These are phyloP conservation scores for Sporothrix pallida DNA, from an alignment of 2,329 filamentous ascomycete genomes.

Conservation along the genomic window DNA sequence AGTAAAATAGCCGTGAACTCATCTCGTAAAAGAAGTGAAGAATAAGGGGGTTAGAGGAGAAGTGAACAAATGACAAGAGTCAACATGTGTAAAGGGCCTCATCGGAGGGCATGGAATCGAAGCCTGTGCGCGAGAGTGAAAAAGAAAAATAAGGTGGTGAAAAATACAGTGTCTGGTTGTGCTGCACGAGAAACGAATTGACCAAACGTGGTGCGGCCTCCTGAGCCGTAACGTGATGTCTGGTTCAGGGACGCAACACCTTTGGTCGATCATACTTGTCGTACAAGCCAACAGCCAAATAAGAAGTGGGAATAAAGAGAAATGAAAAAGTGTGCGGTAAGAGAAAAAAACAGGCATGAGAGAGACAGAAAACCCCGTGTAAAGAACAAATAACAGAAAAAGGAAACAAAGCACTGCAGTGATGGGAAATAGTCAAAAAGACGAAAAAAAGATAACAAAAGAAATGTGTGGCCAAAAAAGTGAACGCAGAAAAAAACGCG, in stretches of 20 bases:
- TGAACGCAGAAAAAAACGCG: conserved; percentile 35
- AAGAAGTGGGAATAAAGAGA: conserved; percentile 2
- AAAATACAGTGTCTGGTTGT: conserved; percentile 39
- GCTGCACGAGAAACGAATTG: no score
- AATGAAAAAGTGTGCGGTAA: conserved; percentile 35
- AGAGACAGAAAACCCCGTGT: conserved; percentile 31
- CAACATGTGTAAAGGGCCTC: conserved; percentile 22
- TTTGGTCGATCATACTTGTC: no score
- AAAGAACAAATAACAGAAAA: conserved; percentile 33
- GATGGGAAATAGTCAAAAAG: conserved; percentile 34
- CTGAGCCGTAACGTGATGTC: no score
- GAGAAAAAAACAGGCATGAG: conserved; percentile 1
- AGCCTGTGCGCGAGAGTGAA: not conserved
- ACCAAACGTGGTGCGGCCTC: no score
- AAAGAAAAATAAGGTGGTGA: conserved; percentile 33
- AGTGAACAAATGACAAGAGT: not conserved
- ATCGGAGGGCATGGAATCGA: conserved; percentile 13
- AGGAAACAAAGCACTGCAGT: not conserved
- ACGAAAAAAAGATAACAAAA: conserved; percentile 3
- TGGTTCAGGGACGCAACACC: no score
- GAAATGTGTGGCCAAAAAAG: conserved; percentile 35
- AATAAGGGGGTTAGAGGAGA: conserved; percentile 35
- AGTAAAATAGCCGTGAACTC: conserved; percentile 37
- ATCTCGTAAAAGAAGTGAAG: conserved; percentile 39
- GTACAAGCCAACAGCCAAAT: not conserved